Evolutionary conservation across 768 basidiomycete genomes (phyloP).

Genomic region (Candolleomyces eurysporus): DNA sequence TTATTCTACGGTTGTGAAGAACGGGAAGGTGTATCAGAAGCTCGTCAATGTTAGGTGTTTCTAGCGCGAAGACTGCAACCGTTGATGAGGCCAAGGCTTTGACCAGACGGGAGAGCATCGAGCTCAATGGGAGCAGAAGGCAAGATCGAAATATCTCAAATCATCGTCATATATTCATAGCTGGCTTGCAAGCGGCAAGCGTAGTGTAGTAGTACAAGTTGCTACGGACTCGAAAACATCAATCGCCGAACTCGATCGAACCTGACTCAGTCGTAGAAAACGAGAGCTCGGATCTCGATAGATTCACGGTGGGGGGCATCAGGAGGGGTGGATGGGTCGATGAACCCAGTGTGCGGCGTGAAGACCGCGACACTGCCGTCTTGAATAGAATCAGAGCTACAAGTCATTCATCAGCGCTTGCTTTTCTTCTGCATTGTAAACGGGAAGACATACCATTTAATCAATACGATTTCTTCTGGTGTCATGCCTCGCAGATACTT

Average conservation of each 20-base stretch:
- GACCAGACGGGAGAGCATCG: too few species aligned
- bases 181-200: neutral
- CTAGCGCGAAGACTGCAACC: too few species aligned
- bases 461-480: constrained; percentile 47
- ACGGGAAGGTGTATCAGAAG: too few species aligned
- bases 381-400: constrained; percentile 30
- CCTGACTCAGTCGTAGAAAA: constrained; percentile 48
- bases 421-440: neutral
- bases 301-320: constrained; percentile 52
- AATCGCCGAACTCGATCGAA: neutral
- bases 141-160: too few species aligned
- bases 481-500: constrained; percentile 47
- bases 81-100: too few species aligned
- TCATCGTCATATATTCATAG: neutral
- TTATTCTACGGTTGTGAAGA: too few species aligned
- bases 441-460: constrained; percentile 46
- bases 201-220: neutral
- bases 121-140: too few species aligned
- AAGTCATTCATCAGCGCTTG: neutral
- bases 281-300: constrained; percentile 60
- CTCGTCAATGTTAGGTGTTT: too few species aligned
- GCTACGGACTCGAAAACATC: neutral
- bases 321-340: constrained; percentile 50
- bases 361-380: constrained; percentile 50
- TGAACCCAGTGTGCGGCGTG: constrained; percentile 64